A percentile compares a stretch with the other conserved stretches of the same genome.
Evolutionary conservation across 208 protist species (phyloP).

Genomic region (Trypanosoma conorhini): DNA sequence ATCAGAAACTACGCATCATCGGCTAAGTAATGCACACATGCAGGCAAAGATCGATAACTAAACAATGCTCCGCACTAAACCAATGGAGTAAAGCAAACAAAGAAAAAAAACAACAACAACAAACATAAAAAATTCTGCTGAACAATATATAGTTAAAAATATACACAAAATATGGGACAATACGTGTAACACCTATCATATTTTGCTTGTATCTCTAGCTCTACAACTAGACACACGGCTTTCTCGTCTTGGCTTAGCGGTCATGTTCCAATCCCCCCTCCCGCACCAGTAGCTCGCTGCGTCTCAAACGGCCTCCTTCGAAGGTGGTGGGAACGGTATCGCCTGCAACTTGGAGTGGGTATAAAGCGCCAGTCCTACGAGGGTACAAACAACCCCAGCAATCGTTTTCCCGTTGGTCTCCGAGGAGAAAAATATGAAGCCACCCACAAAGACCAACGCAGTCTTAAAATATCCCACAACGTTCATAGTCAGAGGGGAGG

Average conservation of each 20-base stretch:
- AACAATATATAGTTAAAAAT: too few relatives aligned
- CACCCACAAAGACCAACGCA: conserved; percentile 63
- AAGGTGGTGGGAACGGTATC: not conserved
- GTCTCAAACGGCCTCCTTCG: not conserved
- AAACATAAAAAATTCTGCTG: too few relatives aligned
- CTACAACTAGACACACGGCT: not conserved
- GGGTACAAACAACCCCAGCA: conserved; percentile 51
- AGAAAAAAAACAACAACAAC: not conserved
- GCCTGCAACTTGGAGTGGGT: conserved; percentile 34
- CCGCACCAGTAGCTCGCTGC: not conserved
- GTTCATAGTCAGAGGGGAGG: conserved; percentile 86
- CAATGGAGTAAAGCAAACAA: not conserved
- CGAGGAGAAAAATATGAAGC: conserved; percentile 52
- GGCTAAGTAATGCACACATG: too few relatives aligned
- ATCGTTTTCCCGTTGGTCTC: conserved; percentile 35
- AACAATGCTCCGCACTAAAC: too few relatives aligned
- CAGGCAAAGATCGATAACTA: too few relatives aligned
- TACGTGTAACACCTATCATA: too few relatives aligned
- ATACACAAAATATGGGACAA: too few relatives aligned
- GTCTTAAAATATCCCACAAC: conserved; percentile 87
- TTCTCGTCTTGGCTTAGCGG: not conserved
- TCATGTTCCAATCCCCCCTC: not conserved
- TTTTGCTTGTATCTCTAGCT: not conserved
- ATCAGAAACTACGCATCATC: not conserved
- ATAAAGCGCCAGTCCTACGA: conserved; percentile 68